Evolutionary conservation across 805 yeast species (phyloP), one percentile per base, ranked within the genome.

Genomic region (Teunomyces funiuensis): DNA sequence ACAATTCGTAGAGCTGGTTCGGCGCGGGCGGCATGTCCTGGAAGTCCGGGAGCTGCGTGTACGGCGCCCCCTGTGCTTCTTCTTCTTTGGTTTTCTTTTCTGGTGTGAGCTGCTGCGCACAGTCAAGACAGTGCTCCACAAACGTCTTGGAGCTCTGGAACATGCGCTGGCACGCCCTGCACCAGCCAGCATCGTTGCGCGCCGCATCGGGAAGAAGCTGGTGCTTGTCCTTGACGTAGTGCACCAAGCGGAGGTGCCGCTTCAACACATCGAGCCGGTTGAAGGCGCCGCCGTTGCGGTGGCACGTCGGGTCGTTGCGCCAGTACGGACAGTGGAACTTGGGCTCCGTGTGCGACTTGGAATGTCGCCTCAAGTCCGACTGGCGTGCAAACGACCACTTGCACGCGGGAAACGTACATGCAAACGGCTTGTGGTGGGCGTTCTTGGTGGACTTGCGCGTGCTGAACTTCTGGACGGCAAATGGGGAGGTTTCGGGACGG

Each of bases 251-350:
- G 41, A 85, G 63, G 60, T 85, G 93, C 33, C 93, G 71, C 50
- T 85, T 85, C 47, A 85, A 65, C 22, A 85, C 90, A 54, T 85
- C 93, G 45, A 83, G 62, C 33, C 93, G 69, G 52, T 79, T 80
- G 62, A 85, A 85, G 0, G 87, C 77, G 11, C 91, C 90, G 15
- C 85, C 87, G 49, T 83, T 83, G 41, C 85, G 71, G 58, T 85
- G 93, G 57, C 90, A 85, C 5, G 85, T 76, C 3, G 83, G 80
- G 50, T 81, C 85, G 18, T 73, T 67, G 41, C 71, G 71, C 85
- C 86, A 83, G 61, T 73, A 85, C 2, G 91, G 91, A 55, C 91
- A 85, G 47, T 77, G 82, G 53, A 79, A 79, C 44, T 72, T 73
- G 2, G 90, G 90, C 37, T 76, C 72, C 31, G 73, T 71, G 54